Conservation (phyloP, 2,329 filamentous ascomycete genomes). For the Cladophialophora bantiana region DNA sequence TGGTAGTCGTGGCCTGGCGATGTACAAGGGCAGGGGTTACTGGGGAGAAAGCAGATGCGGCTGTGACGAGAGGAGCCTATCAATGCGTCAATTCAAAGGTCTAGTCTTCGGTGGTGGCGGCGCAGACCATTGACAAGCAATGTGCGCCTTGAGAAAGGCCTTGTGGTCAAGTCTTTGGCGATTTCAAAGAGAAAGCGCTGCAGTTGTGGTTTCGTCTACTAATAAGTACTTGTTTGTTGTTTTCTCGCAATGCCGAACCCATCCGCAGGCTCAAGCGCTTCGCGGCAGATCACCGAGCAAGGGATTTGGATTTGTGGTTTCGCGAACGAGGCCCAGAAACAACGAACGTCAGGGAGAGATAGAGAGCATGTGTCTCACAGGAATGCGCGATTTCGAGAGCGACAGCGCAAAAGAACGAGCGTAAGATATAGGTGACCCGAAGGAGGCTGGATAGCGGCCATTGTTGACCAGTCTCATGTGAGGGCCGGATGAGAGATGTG, state of each 20-base stretch:
- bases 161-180: neutral
- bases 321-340: neutral
- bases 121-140: constrained; percentile 30
- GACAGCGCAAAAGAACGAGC: constrained; percentile 5
- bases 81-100: neutral
- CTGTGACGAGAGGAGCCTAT: constrained; percentile 27
- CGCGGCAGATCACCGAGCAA: constrained; percentile 6
- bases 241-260: neutral
- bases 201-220: neutral
- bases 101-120: neutral
- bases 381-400: neutral
- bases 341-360: neutral
- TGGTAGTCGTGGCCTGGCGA: constrained; percentile 37
- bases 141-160: neutral
- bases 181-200: neutral
- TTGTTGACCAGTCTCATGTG: constrained; percentile 18
- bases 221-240: constrained; percentile 3
- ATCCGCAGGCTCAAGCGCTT: constrained; percentile 9
- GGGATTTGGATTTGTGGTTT: constrained; percentile 1
- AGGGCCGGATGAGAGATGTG: constrained; percentile 10
- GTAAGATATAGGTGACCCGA: constrained; percentile 6
- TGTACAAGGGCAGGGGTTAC: constrained; percentile 31
- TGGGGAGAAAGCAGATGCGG: constrained; percentile 30
- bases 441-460: constrained; percentile 10
- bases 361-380: neutral